phyloP scores from a whole-genome alignment of 169 alveolate species.

The Plasmodium coatneyi region DNA sequence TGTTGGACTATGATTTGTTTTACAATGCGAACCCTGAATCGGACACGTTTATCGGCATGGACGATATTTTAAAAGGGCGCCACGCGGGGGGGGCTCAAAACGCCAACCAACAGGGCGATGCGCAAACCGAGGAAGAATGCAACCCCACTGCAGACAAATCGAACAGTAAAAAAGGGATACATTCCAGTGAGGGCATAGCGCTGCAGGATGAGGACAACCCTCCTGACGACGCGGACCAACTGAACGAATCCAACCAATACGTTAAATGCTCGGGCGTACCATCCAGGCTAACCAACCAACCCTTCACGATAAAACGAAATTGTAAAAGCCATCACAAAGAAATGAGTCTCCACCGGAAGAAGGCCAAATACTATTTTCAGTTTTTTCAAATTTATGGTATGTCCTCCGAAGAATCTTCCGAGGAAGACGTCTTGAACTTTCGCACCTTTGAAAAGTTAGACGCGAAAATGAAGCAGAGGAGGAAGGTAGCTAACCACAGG shows the following conservation, averaged over 20 bases:
- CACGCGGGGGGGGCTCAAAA: not conserved
- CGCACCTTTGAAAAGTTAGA: not conserved
- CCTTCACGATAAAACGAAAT: not conserved
- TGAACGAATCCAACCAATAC: not conserved
- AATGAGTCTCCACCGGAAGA: conserved; percentile 2
- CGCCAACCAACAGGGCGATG: no score
- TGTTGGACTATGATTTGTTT: not conserved
- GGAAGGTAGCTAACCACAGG: not conserved
- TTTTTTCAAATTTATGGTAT: conserved; percentile 52
- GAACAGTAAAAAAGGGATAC: not conserved
- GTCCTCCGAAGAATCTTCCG: conserved; percentile 48
- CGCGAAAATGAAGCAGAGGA: not conserved
- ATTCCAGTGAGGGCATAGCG: not conserved
- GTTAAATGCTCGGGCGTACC: not conserved
- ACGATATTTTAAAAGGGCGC: not conserved
- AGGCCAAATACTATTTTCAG: conserved; percentile 22
- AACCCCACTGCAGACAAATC: not conserved
- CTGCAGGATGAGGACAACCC: not conserved
- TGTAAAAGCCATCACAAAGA: not conserved
- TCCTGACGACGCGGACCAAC: not conserved
- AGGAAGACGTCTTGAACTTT: not conserved
- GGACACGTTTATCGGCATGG: not conserved
- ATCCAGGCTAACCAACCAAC: not conserved
- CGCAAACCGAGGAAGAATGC: no score
- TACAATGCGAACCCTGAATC: not conserved